phyloP scores from a whole-genome alignment of 2,329 filamentous ascomycete genomes.

The Claviceps arundinis region DNA sequence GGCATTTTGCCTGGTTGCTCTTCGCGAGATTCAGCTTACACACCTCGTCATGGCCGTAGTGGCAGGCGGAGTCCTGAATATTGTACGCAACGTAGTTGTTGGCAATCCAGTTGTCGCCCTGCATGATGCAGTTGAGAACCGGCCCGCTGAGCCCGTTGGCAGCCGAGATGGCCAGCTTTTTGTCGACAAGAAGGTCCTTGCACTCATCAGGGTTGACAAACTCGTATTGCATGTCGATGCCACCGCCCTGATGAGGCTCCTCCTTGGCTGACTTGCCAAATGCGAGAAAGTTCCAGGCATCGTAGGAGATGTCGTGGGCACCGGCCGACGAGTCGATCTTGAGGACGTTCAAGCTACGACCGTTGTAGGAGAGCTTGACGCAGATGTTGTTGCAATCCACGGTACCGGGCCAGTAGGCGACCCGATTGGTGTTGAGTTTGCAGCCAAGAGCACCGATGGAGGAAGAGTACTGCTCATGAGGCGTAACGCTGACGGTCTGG shows the following conservation, averaged over 20 bases:
- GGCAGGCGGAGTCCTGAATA: conserved; percentile 36
- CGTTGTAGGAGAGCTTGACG: conserved; percentile 36
- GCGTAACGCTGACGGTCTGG: conserved; percentile 25
- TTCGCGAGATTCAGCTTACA: conserved; percentile 34
- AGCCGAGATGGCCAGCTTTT: conserved; percentile 40
- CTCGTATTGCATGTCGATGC: conserved; percentile 37
- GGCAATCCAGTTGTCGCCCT: conserved; percentile 35
- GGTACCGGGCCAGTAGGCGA: conserved; percentile 45
- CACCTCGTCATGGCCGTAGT: conserved; percentile 35
- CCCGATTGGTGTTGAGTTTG: conserved; percentile 46
- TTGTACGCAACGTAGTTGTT: conserved; percentile 41
- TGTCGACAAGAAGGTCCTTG: conserved; percentile 31
- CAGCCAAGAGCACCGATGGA: conserved; percentile 46
- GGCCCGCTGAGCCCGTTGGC: conserved; percentile 40
- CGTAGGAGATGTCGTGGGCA: conserved; percentile 46
- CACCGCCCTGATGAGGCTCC: conserved; percentile 34
- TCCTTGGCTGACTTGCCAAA: conserved; percentile 34
- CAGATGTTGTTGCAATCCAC: conserved; percentile 44
- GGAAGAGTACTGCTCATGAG: conserved; percentile 42
- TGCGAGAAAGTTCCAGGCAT: conserved; percentile 46
- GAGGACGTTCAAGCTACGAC: conserved; percentile 41
- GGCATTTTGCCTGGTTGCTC: conserved; percentile 39
- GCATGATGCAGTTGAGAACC: conserved; percentile 25
- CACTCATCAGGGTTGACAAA: conserved; percentile 35
- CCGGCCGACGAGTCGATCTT: conserved; percentile 42